phyloP scores from a whole-genome alignment of 305 asterid species.

The Petunia hybrid region DNA sequence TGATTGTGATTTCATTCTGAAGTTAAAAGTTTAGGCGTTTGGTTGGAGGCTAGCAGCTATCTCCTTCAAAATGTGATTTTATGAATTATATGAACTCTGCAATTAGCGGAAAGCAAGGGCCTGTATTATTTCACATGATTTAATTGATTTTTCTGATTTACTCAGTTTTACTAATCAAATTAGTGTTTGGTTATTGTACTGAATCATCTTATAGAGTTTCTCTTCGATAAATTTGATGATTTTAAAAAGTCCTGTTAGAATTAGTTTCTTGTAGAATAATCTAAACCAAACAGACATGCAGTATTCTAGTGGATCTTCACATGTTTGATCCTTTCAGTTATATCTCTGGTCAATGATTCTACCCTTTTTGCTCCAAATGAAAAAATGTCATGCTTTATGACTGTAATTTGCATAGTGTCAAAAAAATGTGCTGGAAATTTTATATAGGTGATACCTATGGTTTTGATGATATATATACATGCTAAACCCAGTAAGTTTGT shows the following conservation, averaged over 20 bases:
- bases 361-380: not conserved
- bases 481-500: constrained; percentile 26
- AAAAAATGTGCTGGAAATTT: not conserved
- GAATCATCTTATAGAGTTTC: not conserved
- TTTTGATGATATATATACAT: not conserved
- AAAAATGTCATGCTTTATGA: not conserved
- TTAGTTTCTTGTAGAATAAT: not conserved
- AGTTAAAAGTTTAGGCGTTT: not conserved
- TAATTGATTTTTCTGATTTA: not conserved
- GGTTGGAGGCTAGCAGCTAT: not conserved
- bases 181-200: not conserved
- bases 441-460: not conserved
- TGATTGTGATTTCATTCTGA: not conserved
- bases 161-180: not conserved
- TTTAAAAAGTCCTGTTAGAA: not conserved
- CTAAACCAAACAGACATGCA: not conserved
- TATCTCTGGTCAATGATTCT: not conserved
- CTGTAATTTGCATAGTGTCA: not conserved
- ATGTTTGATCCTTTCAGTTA: not conserved
- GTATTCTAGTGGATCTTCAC: constrained; percentile 4
- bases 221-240: not conserved
- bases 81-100: not conserved
- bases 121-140: not conserved
- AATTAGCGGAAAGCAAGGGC: not conserved
- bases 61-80: not conserved